phyloP scores from a whole-genome alignment of 2,329 filamentous ascomycete species.

The Aspergillus proliferans region DNA sequence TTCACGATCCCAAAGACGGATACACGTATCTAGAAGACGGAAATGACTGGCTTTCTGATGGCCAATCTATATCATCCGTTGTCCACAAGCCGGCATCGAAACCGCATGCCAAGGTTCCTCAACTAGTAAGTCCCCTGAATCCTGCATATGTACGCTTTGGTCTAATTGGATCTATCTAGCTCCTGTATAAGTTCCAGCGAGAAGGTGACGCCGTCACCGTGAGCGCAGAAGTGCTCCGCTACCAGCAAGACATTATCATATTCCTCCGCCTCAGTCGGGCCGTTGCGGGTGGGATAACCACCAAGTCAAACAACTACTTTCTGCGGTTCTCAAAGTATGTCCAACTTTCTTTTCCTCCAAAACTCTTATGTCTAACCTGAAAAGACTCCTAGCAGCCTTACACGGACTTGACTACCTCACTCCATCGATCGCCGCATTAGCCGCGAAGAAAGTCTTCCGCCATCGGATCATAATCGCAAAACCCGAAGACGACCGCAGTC shows the following conservation, averaged over 20 bases:
- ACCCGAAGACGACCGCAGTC: conserved; percentile 70
- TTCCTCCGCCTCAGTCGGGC: conserved; percentile 86
- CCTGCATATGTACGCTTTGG: neutral
- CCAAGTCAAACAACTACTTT: conserved; percentile 72
- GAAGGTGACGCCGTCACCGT: conserved; percentile 55
- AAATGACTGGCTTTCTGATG: conserved; percentile 33
- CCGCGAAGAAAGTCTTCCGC: conserved; percentile 77
- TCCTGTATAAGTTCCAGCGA: conserved; percentile 55
- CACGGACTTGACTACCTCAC: conserved; percentile 76
- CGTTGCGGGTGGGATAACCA: conserved; percentile 70
- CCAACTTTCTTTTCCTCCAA: neutral
- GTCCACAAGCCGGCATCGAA: conserved; percentile 21
- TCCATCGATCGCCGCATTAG: conserved; percentile 74
- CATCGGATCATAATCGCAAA: conserved; percentile 70
- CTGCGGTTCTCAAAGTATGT: conserved; percentile 55
- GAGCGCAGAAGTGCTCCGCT: conserved; percentile 71
- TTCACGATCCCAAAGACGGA: conserved; percentile 66
- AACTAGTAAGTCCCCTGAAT: conserved; percentile 12
- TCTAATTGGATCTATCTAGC: conserved; percentile 12
- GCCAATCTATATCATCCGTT: conserved; percentile 33
- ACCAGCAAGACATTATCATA: conserved; percentile 79
- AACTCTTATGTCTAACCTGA: neutral
- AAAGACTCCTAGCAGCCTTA: conserved; percentile 61
- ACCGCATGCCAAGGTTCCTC: conserved; percentile 16
- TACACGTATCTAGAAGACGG: conserved; percentile 68